Evolutionary conservation across 495 filamentous ascomycete species (phyloP).

Genomic region (Aspergillus baeticus): DNA sequence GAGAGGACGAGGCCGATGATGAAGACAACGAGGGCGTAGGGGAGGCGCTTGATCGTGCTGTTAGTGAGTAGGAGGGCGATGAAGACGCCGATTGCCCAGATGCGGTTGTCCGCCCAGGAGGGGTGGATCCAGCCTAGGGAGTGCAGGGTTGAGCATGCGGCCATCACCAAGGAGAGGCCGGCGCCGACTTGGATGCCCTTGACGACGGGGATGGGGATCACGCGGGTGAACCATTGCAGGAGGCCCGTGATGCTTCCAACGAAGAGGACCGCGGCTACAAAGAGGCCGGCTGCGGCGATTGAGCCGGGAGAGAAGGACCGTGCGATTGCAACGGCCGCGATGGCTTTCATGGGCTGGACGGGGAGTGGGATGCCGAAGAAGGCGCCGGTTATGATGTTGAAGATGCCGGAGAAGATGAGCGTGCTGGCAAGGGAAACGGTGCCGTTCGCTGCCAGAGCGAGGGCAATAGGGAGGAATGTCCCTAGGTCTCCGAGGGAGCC

Average conservation of each 20-base stretch:
- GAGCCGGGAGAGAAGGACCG: conserved; percentile 60
- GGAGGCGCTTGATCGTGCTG: conserved; percentile 53
- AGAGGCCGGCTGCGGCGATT: conserved; percentile 76
- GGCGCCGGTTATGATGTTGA: conserved; percentile 78
- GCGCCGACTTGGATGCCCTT: conserved; percentile 95
- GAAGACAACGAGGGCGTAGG: conserved; percentile 75
- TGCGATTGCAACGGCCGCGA: conserved; percentile 82
- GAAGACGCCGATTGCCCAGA: conserved; percentile 71
- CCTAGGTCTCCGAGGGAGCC: conserved; percentile 89
- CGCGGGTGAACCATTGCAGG: conserved; percentile 63
- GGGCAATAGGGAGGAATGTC: conserved; percentile 84
- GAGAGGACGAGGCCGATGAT: conserved; percentile 60
- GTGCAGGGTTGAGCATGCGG: conserved; percentile 65
- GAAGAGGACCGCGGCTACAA: conserved; percentile 68
- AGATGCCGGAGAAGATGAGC: conserved; percentile 81
- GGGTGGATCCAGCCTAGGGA: conserved; percentile 56
- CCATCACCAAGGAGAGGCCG: conserved; percentile 74
- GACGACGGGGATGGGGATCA: conserved; percentile 80
- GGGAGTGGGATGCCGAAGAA: conserved; percentile 84
- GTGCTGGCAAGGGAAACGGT: conserved; percentile 81
- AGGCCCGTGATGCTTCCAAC: conserved; percentile 75
- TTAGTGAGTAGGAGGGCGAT: conserved; percentile 63
- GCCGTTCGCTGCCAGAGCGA: conserved; percentile 71
- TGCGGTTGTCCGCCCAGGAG: conserved; percentile 66
- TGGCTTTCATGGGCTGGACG: conserved; percentile 90